phyloP scores from a whole-genome alignment of 345 rosid species.

The Hibiscus mutabilis region DNA sequence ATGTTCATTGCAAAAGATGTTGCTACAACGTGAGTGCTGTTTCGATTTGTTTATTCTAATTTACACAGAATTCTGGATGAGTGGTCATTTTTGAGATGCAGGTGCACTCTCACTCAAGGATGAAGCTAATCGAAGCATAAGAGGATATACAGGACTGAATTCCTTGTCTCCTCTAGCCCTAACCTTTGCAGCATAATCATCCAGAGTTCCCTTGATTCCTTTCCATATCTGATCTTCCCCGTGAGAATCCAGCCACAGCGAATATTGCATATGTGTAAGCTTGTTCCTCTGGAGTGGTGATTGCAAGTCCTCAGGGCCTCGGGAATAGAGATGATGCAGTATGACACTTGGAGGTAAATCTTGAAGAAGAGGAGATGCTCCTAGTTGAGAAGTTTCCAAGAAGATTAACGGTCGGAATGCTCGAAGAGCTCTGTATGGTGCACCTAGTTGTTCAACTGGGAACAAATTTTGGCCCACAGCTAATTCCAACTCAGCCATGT shows the following conservation, averaged over 20 bases:
- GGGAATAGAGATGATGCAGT: slow-evolving; percentile 85
- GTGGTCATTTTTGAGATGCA: slow-evolving; percentile 13
- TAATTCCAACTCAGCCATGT: slow-evolving; percentile 99
- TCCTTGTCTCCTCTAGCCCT: slow-evolving; percentile 94
- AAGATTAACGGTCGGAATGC: slow-evolving; percentile 90
- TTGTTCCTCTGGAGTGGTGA: slow-evolving; percentile 88
- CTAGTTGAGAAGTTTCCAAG: slow-evolving; percentile 84
- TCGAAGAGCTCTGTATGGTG: slow-evolving; percentile 91
- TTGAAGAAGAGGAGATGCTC: slow-evolving; percentile 74
- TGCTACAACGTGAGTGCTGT: background rate
- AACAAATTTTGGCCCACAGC: slow-evolving; percentile 89
- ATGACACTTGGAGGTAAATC: slow-evolving; percentile 84
- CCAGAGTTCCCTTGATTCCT: slow-evolving; percentile 88
- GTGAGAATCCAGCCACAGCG: slow-evolving; percentile 91
- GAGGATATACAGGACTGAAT: slow-evolving; percentile 90
- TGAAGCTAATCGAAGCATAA: slow-evolving; percentile 82
- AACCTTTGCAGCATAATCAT: slow-evolving; percentile 77
- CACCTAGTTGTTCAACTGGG: slow-evolving; percentile 96
- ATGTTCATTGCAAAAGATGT: background rate
- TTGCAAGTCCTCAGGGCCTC: slow-evolving; percentile 85
- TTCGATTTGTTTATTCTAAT: background rate
- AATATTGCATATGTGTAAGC: slow-evolving; percentile 74
- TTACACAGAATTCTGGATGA: background rate
- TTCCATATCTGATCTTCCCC: slow-evolving; percentile 99
- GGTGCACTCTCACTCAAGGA: slow-evolving; percentile 43